Conservation (phyloP, 345 rosid genomes). For the Murraya koenigii region DNA sequence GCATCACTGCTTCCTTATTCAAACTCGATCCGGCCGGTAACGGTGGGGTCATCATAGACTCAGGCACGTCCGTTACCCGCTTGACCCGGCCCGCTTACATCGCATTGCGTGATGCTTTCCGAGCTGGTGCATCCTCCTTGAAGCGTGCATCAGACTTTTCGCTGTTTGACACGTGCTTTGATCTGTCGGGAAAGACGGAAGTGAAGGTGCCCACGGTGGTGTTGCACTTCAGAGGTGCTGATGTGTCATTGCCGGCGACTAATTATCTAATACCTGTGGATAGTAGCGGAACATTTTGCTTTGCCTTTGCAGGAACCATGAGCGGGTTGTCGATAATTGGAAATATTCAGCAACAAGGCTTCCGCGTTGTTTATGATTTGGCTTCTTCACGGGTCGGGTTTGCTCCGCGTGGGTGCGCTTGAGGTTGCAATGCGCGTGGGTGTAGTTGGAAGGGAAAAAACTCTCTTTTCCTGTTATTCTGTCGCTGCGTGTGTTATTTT, state of each 20-base stretch:
- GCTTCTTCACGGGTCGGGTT: constrained; percentile 78
- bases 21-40: constrained; percentile 67
- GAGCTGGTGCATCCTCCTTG: constrained; percentile 40
- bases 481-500: background rate
- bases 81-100: constrained; percentile 68
- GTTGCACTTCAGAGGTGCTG: constrained; percentile 66
- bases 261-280: constrained; percentile 91
- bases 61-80: constrained; percentile 85
- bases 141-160: constrained; percentile 55
- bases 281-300: constrained; percentile 69
- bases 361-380: constrained; percentile 82
- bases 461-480: constrained; percentile 5
- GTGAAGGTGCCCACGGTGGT: constrained; percentile 82
- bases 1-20: constrained; percentile 67
- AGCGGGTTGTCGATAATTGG: constrained; percentile 85
- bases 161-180: constrained; percentile 83
- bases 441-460: background rate
- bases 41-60: constrained; percentile 91
- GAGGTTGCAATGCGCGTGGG: constrained; percentile 13
- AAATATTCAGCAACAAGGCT: constrained; percentile 95
- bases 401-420: constrained; percentile 82
- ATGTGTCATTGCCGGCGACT: constrained; percentile 77
- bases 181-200: constrained; percentile 55
- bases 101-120: constrained; percentile 66
- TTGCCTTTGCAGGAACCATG: constrained; percentile 91